phyloP scores from a whole-genome alignment of 768 basidiomycete species.

The Kwoniella newhampshirensis region DNA sequence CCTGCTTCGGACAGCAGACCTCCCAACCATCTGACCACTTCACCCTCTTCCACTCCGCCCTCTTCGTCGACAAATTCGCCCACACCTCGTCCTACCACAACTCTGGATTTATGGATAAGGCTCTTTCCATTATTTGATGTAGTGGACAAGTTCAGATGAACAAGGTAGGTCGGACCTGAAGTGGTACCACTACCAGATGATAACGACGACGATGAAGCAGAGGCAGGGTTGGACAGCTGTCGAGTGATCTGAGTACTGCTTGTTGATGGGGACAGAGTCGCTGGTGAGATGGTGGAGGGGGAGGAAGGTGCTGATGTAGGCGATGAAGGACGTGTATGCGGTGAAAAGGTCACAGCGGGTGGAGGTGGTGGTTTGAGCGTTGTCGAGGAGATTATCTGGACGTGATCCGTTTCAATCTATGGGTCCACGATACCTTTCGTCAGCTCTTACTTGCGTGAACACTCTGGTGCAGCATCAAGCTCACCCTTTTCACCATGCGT shows the following conservation, averaged over 20 bases:
- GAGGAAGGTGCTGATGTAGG: constrained; percentile 57
- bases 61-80: constrained; percentile 73
- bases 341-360: constrained; percentile 63
- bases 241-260: constrained; percentile 57
- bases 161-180: constrained; percentile 39
- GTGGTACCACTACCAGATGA: not conserved
- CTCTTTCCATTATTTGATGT: constrained; percentile 81
- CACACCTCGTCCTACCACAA: constrained; percentile 63
- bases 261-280: constrained; percentile 50
- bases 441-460: no score
- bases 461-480: constrained; percentile 54
- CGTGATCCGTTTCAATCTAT: constrained; percentile 85
- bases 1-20: constrained; percentile 46
- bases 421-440: no score
- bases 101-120: constrained; percentile 67
- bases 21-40: constrained; percentile 76
- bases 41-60: constrained; percentile 73
- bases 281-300: constrained; percentile 18
- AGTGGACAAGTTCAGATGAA: constrained; percentile 30
- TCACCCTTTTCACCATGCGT: constrained; percentile 75
- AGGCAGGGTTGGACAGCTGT: not conserved
- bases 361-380: constrained; percentile 54
- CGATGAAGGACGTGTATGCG: constrained; percentile 41
- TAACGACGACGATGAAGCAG: constrained; percentile 1
- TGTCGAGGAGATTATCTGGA: constrained; percentile 73